These are phyloP conservation scores for Imleria badia DNA, from an alignment of 768 basidiomycete genomes.

Conservation along the genomic window DNA sequence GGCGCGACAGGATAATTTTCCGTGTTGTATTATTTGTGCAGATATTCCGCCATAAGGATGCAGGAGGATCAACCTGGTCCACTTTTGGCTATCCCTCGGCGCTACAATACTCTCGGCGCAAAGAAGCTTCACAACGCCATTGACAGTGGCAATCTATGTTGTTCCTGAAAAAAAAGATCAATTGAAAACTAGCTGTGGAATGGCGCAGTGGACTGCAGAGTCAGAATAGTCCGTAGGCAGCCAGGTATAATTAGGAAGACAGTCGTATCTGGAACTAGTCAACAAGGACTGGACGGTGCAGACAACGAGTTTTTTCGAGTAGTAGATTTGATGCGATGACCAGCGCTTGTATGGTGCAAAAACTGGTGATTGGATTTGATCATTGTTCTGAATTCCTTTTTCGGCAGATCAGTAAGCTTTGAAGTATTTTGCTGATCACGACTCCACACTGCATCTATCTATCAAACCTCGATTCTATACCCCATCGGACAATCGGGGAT, in stretches of 20 bases:
- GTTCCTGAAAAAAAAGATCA: background rate
- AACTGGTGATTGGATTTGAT: too few relatives aligned
- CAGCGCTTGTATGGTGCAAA: background rate
- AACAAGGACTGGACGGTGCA: too few relatives aligned
- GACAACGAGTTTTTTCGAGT: too few relatives aligned
- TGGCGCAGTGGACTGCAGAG: background rate
- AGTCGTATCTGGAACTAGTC: too few relatives aligned
- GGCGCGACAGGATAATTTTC: too few relatives aligned
- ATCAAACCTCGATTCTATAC: background rate
- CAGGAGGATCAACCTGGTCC: conserved; percentile 18
- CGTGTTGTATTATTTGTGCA: too few relatives aligned
- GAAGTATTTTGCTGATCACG: too few relatives aligned
- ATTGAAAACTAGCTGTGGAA: background rate
- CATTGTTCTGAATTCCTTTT: background rate
- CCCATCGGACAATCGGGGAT: background rate
- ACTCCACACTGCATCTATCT: too few relatives aligned
- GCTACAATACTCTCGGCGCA: background rate
- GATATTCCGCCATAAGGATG: background rate
- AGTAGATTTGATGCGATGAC: too few relatives aligned
- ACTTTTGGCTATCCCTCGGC: conserved; percentile 8
- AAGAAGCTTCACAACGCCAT: too few relatives aligned
- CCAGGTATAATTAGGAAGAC: too few relatives aligned
- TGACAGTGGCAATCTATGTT: background rate
- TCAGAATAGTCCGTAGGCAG: too few relatives aligned
- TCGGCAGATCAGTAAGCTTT: background rate